Base-by-base conservation (phyloP, 169 alveolate species). In the Plasmodium malariae region DNA sequence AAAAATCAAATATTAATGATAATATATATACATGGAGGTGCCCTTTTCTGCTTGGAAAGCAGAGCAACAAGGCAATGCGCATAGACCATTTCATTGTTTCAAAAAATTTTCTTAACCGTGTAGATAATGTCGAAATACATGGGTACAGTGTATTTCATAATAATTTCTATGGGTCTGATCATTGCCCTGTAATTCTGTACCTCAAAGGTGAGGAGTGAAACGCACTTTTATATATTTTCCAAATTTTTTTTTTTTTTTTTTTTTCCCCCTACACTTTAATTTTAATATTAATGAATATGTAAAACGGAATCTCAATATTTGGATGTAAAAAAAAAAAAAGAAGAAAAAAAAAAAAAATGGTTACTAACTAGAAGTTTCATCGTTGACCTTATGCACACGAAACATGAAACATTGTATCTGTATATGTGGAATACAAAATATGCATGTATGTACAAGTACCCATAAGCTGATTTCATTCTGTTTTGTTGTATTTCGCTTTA, bases 1-100 rank as follows among this genome's bases (percentile, higher is more conserved):
- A n/a, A n/a, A 32, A 14, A 24, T 19, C 54, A 9, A 57, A 57
- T 43, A 67, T 83, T 14, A 83, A 83, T 32, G 91, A 83, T 9
- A 83, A 83, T 54, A 83, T 83, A 2, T 83, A 83, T 60, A 83
- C 91, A 17, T 83, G 91, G 91, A 34, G 91, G 11, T 83, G 91
- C 12, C 86, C 85, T 19, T 83, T 83, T 70, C 80, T 24, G 19
- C 45, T 83, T 24, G 91, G 91, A 12, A 83, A 67, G 59, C 28
- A 24, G n/a, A 54, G 85, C 19, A 83, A 83, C 49, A 83, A 68
- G 12, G 91, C 91, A 40, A 83, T 83, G 91, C 37, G 91, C 1
- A 83, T 83, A 3, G 91, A 83, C 12, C 91, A 83, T 40, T 83
- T 67, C 30, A 83, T 83, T 60, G 78, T 83, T 7, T 83, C 91